Evolutionary conservation across 306 rosid genomes (phyloP), one percentile per base, ranked within the genome.

Genomic region (Casuarina cunninghamiana): DNA sequence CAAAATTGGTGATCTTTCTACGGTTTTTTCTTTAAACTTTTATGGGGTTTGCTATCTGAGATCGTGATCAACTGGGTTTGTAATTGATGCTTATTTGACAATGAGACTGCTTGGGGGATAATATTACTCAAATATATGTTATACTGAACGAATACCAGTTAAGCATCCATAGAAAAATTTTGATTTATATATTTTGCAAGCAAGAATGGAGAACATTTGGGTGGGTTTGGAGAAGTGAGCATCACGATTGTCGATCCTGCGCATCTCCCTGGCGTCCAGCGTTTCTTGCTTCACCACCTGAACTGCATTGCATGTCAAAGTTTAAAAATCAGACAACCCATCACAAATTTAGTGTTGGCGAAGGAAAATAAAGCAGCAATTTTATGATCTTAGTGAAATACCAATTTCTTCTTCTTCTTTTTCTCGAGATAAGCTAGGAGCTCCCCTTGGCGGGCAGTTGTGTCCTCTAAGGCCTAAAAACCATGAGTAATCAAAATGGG

Each of bases 391-490:
- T 62, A 49, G 72, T 39, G 57, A 78, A 72, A 12, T 83, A 93
- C 95, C 88, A 88, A 61, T 84, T 83, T 84, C 67, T 84, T 89
- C 80, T 84, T 89, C 80, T 80, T 91, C 83, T 86, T 91, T 37
- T 83, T 83, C 53, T 91, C 97, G 68, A 93, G 46, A 75, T 84
- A 89, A 63, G 96, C 89, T 26, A 91, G 46, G 53, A 95, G 87
- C 80, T 91, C 93, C 50, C 84, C 91, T 78, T 93, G 97, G 55
- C 70, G 69, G 58, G 78, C 83, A 71, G 88, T 78, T 8, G 98
- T 89, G 37, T 88, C 90, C 80, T 91, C 94, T 65, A 95, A 81
- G 76, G 93, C 91, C 98, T 93, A 69, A 60, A 57, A 78, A 6
- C 19, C 71, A 67, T 16, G 26, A 67, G 46, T 67, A 9, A 67